Base-by-base conservation (phyloP, 2,329 filamentous ascomycete species). In the Colletotrichum theobromicola region DNA sequence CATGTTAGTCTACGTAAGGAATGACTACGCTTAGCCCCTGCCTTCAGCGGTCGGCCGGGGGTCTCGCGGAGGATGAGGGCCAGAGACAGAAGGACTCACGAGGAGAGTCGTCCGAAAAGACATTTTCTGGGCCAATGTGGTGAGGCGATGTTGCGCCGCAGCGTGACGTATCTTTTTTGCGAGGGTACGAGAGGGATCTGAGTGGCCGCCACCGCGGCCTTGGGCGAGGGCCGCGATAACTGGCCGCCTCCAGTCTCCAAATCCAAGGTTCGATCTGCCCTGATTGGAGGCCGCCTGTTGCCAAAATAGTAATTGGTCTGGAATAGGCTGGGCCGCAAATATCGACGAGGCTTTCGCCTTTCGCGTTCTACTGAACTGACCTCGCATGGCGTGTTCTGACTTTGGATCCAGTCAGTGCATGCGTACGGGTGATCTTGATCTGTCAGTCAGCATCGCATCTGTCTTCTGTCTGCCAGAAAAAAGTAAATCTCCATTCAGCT, bases 221-320 rank as follows among this genome's bases (percentile, higher is more conserved):
- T 73, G 30, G 26, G 66, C 30, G 70, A 75, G 61, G 34, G 73
- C 64, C 70, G 58, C 64, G 24, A 58, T 24, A 70, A n/a, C 32
- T 46, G 70, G 70, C 65, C 58, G 35, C 57, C 57, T 15, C 15
- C 71, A 70, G 70, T 62, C 30, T 74, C 72, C 75, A 63, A 69
- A 68, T 61, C 26, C 72, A 61, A 75, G 67, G 63, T 72, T 76
- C 67, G 28, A 72, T 58, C 37, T 65, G 67, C 32, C 75, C 67
- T 72, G 67, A 76, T 75, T 76, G 72, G 75, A 76, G 75, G 72
- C 75, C 75, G 72, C 72, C 75, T 68, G 58, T 37, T 72, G 37
- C 67, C 67, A 67, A 62, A 67, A 71, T 16, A 63, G 67, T 66
- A 53, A 67, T 55, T 58, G 28, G 62, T 61, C 55, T 67, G 69